Conservation (phyloP, 2,329 filamentous ascomycete genomes). For the Pseudovirgaria hyperparasitica region DNA sequence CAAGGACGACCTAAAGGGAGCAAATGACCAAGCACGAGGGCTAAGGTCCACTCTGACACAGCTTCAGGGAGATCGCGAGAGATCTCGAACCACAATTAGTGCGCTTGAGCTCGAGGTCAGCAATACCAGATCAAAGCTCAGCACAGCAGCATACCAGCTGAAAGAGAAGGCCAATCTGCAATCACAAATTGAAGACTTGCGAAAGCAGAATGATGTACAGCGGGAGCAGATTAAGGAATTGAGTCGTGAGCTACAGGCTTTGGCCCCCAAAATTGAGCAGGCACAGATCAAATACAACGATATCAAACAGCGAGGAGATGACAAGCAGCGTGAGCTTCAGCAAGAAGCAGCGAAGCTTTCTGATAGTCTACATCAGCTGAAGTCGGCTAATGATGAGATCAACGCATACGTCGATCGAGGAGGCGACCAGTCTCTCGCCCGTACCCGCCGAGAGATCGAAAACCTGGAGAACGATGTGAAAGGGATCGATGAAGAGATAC, state of each 20-base stretch:
- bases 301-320: conserved; percentile 55
- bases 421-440: conserved; percentile 57
- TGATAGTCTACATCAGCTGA: conserved; percentile 65
- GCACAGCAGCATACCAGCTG: conserved; percentile 56
- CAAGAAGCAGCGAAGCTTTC: conserved; percentile 59
- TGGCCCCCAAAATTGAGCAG: conserved; percentile 64
- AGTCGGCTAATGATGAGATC: conserved; percentile 64
- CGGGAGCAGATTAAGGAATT: conserved; percentile 55
- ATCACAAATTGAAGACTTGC: conserved; percentile 60
- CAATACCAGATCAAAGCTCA: conserved; percentile 62
- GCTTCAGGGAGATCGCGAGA: conserved; percentile 57
- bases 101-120: conserved; percentile 64
- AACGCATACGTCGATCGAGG: conserved; percentile 64
- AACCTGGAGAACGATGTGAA: conserved; percentile 53
- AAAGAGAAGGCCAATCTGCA: conserved; percentile 67
- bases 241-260: conserved; percentile 59
- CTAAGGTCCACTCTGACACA: conserved; percentile 53
- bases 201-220: conserved; percentile 53
- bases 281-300: conserved; percentile 69
- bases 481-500: conserved; percentile 54
- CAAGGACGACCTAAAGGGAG: conserved; percentile 57
- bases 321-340: conserved; percentile 59
- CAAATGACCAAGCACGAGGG: conserved; percentile 53
- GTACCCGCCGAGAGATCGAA: conserved; percentile 57
- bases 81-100: conserved; percentile 53